These are phyloP conservation scores for Pseudocercospora musae DNA, from an alignment of 2,329 filamentous ascomycete genomes.

Conservation along the genomic window DNA sequence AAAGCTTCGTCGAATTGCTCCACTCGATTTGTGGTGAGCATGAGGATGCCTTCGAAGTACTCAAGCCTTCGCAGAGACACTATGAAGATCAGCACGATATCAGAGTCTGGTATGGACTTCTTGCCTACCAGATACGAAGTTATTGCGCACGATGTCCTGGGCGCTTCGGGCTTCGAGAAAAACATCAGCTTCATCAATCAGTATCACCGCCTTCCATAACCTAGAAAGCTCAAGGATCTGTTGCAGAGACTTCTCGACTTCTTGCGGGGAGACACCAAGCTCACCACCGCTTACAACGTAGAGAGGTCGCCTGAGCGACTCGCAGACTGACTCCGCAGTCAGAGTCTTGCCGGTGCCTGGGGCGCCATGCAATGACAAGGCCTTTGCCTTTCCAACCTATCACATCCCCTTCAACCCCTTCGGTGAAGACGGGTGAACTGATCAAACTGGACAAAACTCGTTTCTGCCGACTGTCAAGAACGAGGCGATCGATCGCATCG, in stretches of 20 bases:
- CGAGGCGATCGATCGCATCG: conserved; percentile 4
- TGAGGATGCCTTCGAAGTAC: conserved; percentile 69
- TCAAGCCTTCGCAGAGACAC: conserved; percentile 5
- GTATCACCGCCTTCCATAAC: conserved; percentile 14
- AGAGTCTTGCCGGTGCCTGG: conserved; percentile 40
- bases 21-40: conserved; percentile 81
- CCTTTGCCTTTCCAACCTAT: conserved; percentile 27
- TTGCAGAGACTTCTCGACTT: conserved; percentile 4
- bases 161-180: conserved; percentile 67
- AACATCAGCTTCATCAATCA: conserved; percentile 53
- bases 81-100: background rate
- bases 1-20: conserved; percentile 85
- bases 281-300: conserved; percentile 31
- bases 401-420: conserved; percentile 8
- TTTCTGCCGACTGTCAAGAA: conserved; percentile 1
- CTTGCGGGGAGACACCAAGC: conserved; percentile 3
- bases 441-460: conserved; percentile 5
- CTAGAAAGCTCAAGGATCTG: conserved; percentile 6
- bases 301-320: conserved; percentile 39
- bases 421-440: conserved; percentile 9
- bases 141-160: conserved; percentile 4
- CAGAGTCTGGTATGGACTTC: background rate
- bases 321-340: conserved; percentile 37
- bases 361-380: conserved; percentile 36
- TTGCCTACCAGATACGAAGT: conserved; percentile 1